These are phyloP conservation scores for Nicotiana knightiana DNA, from an alignment of 257 asterid species.

Conservation along the genomic window DNA sequence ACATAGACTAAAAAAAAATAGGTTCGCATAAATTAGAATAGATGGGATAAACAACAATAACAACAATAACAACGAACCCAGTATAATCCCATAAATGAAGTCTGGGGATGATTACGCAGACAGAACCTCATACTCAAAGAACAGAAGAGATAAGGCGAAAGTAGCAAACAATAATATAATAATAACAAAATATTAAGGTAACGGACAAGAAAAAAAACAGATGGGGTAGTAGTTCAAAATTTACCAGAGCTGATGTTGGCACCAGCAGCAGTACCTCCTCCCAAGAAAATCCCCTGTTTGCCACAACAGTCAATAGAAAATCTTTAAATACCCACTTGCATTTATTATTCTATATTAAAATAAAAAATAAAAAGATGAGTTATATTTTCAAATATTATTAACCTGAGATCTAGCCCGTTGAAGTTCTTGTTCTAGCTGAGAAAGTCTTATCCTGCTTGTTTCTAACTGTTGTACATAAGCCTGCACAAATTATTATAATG, in stretches of 20 bases:
- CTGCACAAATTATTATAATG: constrained; percentile 27
- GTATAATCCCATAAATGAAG: too few species aligned
- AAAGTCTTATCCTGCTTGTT: constrained; percentile 83
- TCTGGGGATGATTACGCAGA: too few species aligned
- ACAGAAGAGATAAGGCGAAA: too few species aligned
- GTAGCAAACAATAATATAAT: too few species aligned
- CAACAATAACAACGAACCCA: too few species aligned
- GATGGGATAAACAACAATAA: too few species aligned
- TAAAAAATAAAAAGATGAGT: background rate
- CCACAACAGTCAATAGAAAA: constrained; percentile 8
- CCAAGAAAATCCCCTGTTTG: constrained; percentile 75
- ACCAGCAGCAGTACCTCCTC: constrained; percentile 69
- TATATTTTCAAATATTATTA: background rate
- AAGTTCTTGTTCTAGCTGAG: constrained; percentile 94
- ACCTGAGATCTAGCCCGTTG: constrained; percentile 95
- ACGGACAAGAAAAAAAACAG: too few species aligned
- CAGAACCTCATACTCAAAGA: too few species aligned
- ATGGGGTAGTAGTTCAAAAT: background rate
- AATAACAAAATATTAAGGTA: too few species aligned
- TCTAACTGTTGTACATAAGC: constrained; percentile 97
- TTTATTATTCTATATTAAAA: background rate
- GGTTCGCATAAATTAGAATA: too few species aligned
- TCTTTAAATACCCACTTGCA: constrained; percentile 8
- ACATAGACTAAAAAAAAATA: too few species aligned
- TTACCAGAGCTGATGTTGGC: constrained; percentile 84